phyloP scores from a whole-genome alignment of 1,139 yeast genomes.

The Debaryomycetaceae sp. region DNA sequence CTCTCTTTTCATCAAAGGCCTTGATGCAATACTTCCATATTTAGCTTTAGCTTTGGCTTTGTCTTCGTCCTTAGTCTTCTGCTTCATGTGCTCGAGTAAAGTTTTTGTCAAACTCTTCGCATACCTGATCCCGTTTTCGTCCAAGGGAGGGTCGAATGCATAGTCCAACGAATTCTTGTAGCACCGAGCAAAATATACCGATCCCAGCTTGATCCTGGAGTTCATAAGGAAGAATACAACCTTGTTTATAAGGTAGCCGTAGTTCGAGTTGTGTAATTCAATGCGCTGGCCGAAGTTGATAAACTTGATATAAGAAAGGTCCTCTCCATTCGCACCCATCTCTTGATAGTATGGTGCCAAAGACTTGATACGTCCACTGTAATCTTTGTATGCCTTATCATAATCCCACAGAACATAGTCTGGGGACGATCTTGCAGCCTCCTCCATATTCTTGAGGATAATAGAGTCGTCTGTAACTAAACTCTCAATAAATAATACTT shows the following conservation, averaged over 20 bases:
- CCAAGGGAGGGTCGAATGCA: slow-evolving; percentile 63
- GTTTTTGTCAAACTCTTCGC: slow-evolving; percentile 44
- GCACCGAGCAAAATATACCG: slow-evolving; percentile 84
- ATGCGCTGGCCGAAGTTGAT: slow-evolving; percentile 89
- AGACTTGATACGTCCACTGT: slow-evolving; percentile 48
- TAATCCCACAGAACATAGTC: slow-evolving; percentile 78
- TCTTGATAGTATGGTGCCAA: slow-evolving; percentile 52
- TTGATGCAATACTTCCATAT: slow-evolving; percentile 22
- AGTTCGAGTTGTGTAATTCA: slow-evolving; percentile 73
- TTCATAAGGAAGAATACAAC: slow-evolving; percentile 90
- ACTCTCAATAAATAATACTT: slow-evolving; percentile 84
- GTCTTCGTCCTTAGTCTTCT: neutral
- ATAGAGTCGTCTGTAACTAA: slow-evolving; percentile 72
- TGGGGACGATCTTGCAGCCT: slow-evolving; percentile 84
- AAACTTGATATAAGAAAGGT: slow-evolving; percentile 72
- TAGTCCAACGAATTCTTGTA: slow-evolving; percentile 58
- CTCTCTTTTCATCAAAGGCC: slow-evolving; percentile 11
- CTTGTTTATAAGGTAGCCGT: slow-evolving; percentile 85
- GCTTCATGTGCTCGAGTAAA: slow-evolving; percentile 31
- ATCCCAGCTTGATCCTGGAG: slow-evolving; percentile 77
- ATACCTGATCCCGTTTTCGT: slow-evolving; percentile 53
- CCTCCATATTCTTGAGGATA: slow-evolving; percentile 67
- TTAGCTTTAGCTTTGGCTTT: slow-evolving; percentile 8
- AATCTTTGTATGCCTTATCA: slow-evolving; percentile 59
- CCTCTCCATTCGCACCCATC: slow-evolving; percentile 47